Base-by-base conservation (phyloP, 2,329 filamentous ascomycete species). In the Aspergillus sp. region DNA sequence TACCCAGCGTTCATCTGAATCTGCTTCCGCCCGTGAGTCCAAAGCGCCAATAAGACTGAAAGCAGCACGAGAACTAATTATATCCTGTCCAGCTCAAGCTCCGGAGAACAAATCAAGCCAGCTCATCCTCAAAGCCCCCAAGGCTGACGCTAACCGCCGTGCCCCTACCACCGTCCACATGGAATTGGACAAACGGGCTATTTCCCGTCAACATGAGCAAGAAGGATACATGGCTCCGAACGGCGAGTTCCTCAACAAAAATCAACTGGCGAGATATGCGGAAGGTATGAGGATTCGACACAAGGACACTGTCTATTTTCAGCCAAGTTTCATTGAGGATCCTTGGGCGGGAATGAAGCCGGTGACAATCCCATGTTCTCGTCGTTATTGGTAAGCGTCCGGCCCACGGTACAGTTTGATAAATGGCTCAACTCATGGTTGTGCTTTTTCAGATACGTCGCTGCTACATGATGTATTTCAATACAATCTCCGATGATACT, bases 201-300 rank as follows among this genome's bases (percentile, higher is more conserved):
- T 30, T 38, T 38, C 43, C 12, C 25, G 25, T 19, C 30, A 37
- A 12, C 43, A 17, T 33, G 43, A 33, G 2, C 30, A 38, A 19
- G 42, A 37, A 10, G 27, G 41, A 45, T 62, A 60, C 49, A 56
- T 44, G 43, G 55, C 60, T 23, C 60, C 60, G 39, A 59, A 53
- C 46, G 59, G 61, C 25, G 51, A 48, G 45, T 49, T 47, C 17
- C 46, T 62, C 46, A 46, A 45, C 35, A 44, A 43, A 7, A 33
- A 39, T 9, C 50, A 58, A 17, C 39, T 60, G 44, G 38, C 33
- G 25, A 55, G 45, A 47, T 39, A 55, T 32, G 50, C 51, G 13
- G 20, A 39, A 38, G 59, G 58, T 45, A 49, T 56, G 27, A 56
- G 48, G 20, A 44, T 51, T 22, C 6, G 38, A 10, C 44, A 32